Conservation (phyloP, 2,329 filamentous ascomycete genomes). For the Laburnicola sp. region DNA sequence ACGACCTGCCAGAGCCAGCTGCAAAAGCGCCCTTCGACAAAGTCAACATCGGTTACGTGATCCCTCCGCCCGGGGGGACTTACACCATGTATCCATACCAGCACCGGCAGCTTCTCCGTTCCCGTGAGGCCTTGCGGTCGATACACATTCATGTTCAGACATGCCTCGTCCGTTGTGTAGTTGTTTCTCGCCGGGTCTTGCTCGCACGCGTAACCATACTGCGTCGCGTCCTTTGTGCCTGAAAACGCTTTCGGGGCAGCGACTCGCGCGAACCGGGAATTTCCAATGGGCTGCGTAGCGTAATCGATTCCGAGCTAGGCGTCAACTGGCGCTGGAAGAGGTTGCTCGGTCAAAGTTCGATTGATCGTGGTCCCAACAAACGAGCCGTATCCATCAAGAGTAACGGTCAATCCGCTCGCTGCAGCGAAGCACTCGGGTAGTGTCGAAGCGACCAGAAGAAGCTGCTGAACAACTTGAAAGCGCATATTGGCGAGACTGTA, state of each 20-base stretch:
- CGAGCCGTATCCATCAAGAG: slow-evolving; percentile 44
- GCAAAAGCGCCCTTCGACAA: slow-evolving; percentile 21
- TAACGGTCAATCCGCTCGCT: slow-evolving; percentile 8
- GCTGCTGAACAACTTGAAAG: not conserved
- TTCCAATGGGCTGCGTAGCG: slow-evolving; percentile 43
- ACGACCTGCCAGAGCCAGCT: slow-evolving; percentile 26
- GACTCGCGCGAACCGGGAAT: slow-evolving; percentile 46
- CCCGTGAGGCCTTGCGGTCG: slow-evolving; percentile 19
- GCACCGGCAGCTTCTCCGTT: slow-evolving; percentile 27
- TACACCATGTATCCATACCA: slow-evolving; percentile 38
- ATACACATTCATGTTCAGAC: slow-evolving; percentile 34
- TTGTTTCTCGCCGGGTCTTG: slow-evolving; percentile 46
- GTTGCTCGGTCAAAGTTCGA: slow-evolving; percentile 41
- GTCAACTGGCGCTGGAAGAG: slow-evolving; percentile 44
- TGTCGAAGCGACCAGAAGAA: not conserved
- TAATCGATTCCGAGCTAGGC: slow-evolving; percentile 56
- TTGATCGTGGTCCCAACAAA: slow-evolving; percentile 45
- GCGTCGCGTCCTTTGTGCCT: slow-evolving; percentile 42
- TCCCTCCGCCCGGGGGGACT: not conserved
- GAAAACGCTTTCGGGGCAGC: slow-evolving; percentile 44
- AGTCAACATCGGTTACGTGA: not conserved
- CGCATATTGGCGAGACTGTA: not conserved
- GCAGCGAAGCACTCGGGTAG: not conserved
- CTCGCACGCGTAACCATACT: slow-evolving; percentile 47
- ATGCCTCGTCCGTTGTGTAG: slow-evolving; percentile 27